phyloP scores from a whole-genome alignment of 2,329 filamentous ascomycete species.

The Macrophomina phaseolina region DNA sequence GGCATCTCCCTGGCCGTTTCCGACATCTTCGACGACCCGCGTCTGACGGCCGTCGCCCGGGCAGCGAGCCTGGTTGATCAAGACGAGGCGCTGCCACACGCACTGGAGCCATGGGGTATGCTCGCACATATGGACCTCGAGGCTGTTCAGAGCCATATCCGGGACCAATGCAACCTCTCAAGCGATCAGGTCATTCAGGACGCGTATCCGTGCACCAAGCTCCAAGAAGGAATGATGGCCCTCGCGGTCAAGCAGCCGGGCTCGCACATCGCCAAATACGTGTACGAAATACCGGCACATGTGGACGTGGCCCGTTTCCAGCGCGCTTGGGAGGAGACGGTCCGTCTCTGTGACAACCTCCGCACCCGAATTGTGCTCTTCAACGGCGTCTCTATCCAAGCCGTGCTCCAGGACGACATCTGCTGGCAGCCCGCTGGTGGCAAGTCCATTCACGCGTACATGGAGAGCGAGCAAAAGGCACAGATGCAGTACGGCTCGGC shows the following conservation, averaged over 20 bases:
- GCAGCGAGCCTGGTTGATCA: neutral
- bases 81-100: neutral
- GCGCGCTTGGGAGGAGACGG: constrained; percentile 52
- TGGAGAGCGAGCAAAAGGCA: constrained; percentile 38
- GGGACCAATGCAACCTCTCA: neutral
- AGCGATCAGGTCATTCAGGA: constrained; percentile 48
- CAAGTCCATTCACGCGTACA: neutral
- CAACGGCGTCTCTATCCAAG: neutral
- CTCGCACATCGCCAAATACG: constrained; percentile 54
- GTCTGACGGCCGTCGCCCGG: neutral
- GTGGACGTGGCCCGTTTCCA: constrained; percentile 46
- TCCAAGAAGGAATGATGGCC: constrained; percentile 62
- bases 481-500: constrained; percentile 39
- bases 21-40: constrained; percentile 55
- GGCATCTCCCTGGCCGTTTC: constrained; percentile 60
- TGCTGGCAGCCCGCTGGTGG: neutral
- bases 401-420: neutral
- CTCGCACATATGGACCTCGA: neutral
- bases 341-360: constrained; percentile 52
- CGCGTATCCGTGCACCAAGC: constrained; percentile 60
- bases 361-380: constrained; percentile 49
- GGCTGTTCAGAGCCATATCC: neutral
- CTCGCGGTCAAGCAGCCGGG: constrained; percentile 58
- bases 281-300: neutral
- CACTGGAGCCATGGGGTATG: neutral